Evolutionary conservation across 225 moss, liverwort and hornwort species (phyloP).

Genomic region (Sphagnum contortum): DNA sequence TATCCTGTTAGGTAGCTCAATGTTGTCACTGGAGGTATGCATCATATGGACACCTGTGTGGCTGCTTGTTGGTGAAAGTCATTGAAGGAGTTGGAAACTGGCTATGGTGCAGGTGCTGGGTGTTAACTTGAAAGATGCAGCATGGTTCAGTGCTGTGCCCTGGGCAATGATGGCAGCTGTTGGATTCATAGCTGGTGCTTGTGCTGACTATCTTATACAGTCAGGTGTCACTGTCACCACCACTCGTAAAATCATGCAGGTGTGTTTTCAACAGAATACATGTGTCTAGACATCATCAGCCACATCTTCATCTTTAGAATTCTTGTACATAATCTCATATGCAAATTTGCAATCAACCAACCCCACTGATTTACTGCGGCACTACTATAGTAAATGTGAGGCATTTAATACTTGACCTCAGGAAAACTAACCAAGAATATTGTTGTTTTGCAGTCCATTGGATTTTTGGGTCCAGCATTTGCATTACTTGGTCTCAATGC

Average conservation of each 20-base stretch:
- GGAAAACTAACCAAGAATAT: not conserved
- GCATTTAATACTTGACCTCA: no score
- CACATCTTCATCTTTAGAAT: no score
- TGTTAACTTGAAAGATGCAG: conserved; percentile 70
- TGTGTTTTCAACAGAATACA: not conserved
- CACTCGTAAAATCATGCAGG: conserved; percentile 74
- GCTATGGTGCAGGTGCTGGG: conserved; percentile 53
- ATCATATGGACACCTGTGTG: no score
- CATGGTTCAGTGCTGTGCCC: conserved; percentile 78
- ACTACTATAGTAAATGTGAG: no score
- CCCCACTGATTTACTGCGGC: no score
- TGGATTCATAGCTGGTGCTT: conserved; percentile 65
- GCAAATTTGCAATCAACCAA: no score
- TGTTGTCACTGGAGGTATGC: no score
- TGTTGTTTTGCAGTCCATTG: conserved; percentile 45
- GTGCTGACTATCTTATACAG: conserved; percentile 54
- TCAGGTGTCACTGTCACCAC: conserved; percentile 44
- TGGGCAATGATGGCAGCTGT: conserved; percentile 84
- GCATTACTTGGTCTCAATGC: conserved; percentile 59
- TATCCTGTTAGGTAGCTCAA: no score
- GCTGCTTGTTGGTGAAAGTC: no score
- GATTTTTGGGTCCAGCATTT: conserved; percentile 69
- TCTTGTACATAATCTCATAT: no score
- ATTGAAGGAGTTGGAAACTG: not conserved
- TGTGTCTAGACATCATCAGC: no score